Evolutionary conservation across 2,329 filamentous ascomycete species (phyloP), one percentile per base, ranked within the genome.

Genomic region (Colletotrichum orbiculare): DNA sequence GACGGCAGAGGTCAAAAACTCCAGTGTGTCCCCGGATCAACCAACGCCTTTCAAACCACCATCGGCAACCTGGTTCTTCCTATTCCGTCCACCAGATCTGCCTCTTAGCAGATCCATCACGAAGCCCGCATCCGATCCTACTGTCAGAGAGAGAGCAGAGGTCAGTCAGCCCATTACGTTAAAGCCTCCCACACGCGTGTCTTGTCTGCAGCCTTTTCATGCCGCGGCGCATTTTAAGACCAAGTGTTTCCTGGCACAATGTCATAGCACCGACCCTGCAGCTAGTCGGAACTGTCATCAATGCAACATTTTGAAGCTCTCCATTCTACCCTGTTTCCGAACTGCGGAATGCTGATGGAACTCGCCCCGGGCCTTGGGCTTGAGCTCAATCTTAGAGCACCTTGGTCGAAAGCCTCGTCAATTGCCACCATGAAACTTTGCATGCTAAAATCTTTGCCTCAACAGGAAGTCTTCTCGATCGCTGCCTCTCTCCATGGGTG

Each of bases 31-130:
- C 46, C 54, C 64, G 63, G 63, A 66, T 66, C 63, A 66, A 66
- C 57, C 63, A 67, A 72, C 54, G 66, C 54, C 62, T 67, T 61
- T 58, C 60, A 56, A 66, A 66, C 58, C 55, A 58, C 66, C 57
- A 57, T 61, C 64, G 59, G 68, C 63, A 54, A 41, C 42, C 33
- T 67, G 61, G 47, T 71, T 70, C 66, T 70, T 70, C 63, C 66
- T 67, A 62, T 67, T 59, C 68, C 67, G 67, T 68, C 54, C 65
- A 62, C 58, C 65, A 61, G 61, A 55, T 64, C 64, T 45, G 46
- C 45, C 37, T 54, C 64, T 67, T 47, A 59, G 56, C 56, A 64
- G 58, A 52, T 62, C 66, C 64, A 68, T 67, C 66, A 63, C 66
- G 66, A 67, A 49, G 39, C 50, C 52, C 60, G 60, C 53, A 46